Conservation (phyloP, 2,329 filamentous ascomycete species). For the Westerdykella aurantiaca region DNA sequence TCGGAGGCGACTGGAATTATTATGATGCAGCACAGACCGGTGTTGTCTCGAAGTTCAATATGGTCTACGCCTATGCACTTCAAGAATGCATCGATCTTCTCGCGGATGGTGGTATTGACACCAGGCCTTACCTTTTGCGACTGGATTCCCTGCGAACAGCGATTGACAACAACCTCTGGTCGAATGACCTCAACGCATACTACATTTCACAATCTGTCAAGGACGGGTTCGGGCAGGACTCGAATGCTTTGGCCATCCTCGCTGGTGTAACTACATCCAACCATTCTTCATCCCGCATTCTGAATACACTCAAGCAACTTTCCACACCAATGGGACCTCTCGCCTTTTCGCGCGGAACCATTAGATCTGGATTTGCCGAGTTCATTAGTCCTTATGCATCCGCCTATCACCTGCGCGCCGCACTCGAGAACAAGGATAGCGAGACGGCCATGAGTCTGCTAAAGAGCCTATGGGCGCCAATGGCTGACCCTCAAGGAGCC, state of each 20-base stretch:
- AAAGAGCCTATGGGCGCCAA: slow-evolving; percentile 14
- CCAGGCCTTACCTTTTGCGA: slow-evolving; percentile 14
- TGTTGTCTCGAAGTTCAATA: slow-evolving; percentile 30
- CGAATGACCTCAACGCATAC: no score
- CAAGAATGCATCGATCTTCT: slow-evolving; percentile 21
- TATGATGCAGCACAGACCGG: slow-evolving; percentile 30
- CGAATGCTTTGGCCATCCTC: no score
- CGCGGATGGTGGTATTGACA: slow-evolving; percentile 13
- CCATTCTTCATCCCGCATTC: slow-evolving; percentile 2
- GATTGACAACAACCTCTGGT: slow-evolving; percentile 4
- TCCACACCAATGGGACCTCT: slow-evolving; percentile 13
- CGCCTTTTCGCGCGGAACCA: slow-evolving; percentile 12
- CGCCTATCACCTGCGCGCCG: slow-evolving; percentile 29
- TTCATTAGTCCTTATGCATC: slow-evolving; percentile 27
- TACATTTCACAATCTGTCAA: no score
- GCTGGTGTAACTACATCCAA: no score
- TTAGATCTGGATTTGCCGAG: slow-evolving; percentile 9
- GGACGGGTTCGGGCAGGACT: no score
- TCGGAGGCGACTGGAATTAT: slow-evolving; percentile 36
- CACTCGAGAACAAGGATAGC: slow-evolving; percentile 7
- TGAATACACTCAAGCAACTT: slow-evolving; percentile 11
- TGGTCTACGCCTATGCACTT: slow-evolving; percentile 28
- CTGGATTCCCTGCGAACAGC: slow-evolving; percentile 19
- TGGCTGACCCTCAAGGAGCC: slow-evolving; percentile 15
- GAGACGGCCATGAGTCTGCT: slow-evolving; percentile 2